phyloP scores from a whole-genome alignment of 352 stramenopile genomes.

The Phytopythium oedochilum region DNA sequence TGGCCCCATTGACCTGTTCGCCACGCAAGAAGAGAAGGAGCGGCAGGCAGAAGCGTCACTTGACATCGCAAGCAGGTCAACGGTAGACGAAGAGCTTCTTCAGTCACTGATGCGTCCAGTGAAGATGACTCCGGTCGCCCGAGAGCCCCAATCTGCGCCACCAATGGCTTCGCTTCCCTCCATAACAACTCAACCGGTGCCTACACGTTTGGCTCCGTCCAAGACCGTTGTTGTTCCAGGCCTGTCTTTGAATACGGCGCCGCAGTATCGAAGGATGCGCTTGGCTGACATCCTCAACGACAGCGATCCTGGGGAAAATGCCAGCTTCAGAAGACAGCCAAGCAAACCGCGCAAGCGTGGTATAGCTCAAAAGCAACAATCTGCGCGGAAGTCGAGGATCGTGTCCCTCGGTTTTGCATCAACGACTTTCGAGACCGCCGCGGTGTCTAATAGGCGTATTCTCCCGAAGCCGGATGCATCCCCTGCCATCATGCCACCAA shows the following conservation, averaged over 20 bases:
- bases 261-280: conserved; percentile 8
- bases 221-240: conserved; percentile 20
- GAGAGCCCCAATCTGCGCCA: neutral
- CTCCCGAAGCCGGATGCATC: neutral
- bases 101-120: neutral
- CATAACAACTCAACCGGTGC: neutral
- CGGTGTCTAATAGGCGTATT: neutral
- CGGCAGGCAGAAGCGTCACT: neutral
- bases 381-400: neutral
- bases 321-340: neutral
- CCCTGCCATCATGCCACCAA: neutral
- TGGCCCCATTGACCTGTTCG: neutral
- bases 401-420: no score
- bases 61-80: neutral
- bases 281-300: conserved; percentile 30
- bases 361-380: neutral
- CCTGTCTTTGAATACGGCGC: conserved; percentile 11
- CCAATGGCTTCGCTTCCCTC: neutral
- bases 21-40: neutral
- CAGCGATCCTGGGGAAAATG: neutral
- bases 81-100: conserved; percentile 1
- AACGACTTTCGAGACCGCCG: no score
- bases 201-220: neutral
- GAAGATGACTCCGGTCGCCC: neutral
- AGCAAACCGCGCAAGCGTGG: neutral